These are phyloP conservation scores for Suillus cothurnatus DNA, from an alignment of 768 basidiomycete species.

Conservation along the genomic window DNA sequence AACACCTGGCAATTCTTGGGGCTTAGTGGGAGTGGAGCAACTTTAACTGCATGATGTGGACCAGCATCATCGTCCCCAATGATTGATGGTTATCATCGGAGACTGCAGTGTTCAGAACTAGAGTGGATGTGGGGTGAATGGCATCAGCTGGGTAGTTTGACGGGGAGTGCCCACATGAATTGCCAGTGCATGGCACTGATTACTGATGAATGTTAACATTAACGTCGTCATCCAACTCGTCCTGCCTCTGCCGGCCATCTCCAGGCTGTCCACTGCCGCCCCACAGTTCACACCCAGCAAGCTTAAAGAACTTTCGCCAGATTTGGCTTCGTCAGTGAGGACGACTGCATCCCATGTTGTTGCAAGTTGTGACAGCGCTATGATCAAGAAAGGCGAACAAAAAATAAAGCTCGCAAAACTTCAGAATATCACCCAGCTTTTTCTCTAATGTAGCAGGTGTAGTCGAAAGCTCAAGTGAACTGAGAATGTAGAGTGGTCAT, in stretches of 20 bases:
- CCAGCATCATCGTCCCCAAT: too few relatives aligned
- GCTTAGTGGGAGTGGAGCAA: too few relatives aligned
- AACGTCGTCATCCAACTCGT: too few relatives aligned
- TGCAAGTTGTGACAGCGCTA: slow-evolving; percentile 52
- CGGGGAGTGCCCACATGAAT: too few relatives aligned
- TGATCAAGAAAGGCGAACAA: slow-evolving; percentile 13
- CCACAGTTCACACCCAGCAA: slow-evolving; percentile 16
- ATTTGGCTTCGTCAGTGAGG: slow-evolving; percentile 51
- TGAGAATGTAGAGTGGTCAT: slow-evolving; percentile 54
- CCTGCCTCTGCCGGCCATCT: slow-evolving; percentile 2
- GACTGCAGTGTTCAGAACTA: too few relatives aligned
- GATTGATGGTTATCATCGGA: too few relatives aligned
- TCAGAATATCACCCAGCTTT: slow-evolving; percentile 33
- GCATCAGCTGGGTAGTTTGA: too few relatives aligned
- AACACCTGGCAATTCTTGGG: too few relatives aligned
- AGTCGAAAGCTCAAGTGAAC: slow-evolving; percentile 59
- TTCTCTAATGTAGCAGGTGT: slow-evolving; percentile 44
- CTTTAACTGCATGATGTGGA: too few relatives aligned
- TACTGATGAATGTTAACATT: too few relatives aligned
- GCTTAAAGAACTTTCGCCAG: slow-evolving; percentile 30
- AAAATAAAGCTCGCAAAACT: slow-evolving; percentile 7
- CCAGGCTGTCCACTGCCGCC: slow-evolving; percentile 5
- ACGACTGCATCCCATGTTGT: slow-evolving; percentile 65
- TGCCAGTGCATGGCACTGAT: too few relatives aligned
- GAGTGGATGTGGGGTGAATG: too few relatives aligned